A percentile compares a stretch with the other conserved stretches of the same genome.
Conservation (phyloP, 768 basidiomycete species). For the Amanita inopinata region DNA sequence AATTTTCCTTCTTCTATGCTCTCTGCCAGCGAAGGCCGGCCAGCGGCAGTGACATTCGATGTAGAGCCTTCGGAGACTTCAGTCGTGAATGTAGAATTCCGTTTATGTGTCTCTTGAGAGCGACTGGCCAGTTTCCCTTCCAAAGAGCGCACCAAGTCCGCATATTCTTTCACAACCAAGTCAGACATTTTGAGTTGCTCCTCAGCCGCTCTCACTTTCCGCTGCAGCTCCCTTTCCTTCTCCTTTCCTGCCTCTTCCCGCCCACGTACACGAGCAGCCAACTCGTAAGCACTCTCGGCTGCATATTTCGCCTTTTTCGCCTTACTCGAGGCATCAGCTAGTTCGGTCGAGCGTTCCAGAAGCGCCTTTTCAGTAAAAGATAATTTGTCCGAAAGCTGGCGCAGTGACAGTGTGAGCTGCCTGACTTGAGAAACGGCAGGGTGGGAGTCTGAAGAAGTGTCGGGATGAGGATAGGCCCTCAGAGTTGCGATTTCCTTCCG, state of each 20-base stretch:
- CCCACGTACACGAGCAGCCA: conserved; percentile 42
- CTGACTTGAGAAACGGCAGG: conserved; percentile 25
- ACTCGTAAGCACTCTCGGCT: conserved; percentile 43
- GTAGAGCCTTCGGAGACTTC: conserved; percentile 2
- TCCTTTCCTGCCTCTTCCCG: conserved; percentile 43
- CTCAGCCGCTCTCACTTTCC: conserved; percentile 36
- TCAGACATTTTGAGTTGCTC: conserved; percentile 58
- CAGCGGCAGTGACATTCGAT: background rate
- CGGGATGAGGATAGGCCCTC: conserved; percentile 40
- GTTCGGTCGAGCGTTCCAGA: conserved; percentile 35
- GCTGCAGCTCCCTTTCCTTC: conserved; percentile 39
- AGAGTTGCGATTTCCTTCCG: conserved; percentile 45
- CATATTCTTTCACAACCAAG: conserved; percentile 61
- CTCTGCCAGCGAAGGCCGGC: conserved; percentile 18
- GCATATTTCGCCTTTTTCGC: conserved; percentile 29
- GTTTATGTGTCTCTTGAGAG: conserved; percentile 8
- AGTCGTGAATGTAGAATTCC: conserved; percentile 6
- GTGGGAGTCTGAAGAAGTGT: conserved; percentile 18
- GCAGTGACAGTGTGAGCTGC: conserved; percentile 59
- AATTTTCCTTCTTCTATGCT: conserved; percentile 39
- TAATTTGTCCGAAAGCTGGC: conserved; percentile 61
- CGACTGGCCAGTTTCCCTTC: conserved; percentile 31
- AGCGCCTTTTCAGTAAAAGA: conserved; percentile 49
- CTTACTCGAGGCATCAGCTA: conserved; percentile 34
- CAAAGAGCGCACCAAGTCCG: conserved; percentile 58